Evolutionary conservation across 2,329 filamentous ascomycete species (phyloP), one percentile per base, ranked within the genome.

Genomic region (Penicillium rolfsii): DNA sequence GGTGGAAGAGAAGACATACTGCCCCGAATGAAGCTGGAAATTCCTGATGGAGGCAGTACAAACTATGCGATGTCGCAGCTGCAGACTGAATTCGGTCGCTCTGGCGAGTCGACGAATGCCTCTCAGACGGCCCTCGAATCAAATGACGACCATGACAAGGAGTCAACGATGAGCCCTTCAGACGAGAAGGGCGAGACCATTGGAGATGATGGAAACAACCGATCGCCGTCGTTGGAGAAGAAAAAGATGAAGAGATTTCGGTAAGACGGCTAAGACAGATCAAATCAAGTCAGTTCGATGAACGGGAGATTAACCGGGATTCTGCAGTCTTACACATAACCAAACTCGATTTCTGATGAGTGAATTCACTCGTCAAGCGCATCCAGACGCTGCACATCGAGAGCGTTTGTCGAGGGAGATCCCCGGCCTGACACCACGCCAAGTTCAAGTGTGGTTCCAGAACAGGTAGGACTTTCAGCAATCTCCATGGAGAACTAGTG

Each of bases 401-500:
- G 93, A 97, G 74, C 85, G 92, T 50, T 82, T 98, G 40, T 94
- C 93, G 4, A 84, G 90, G 64, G 92, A 97, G 74, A 97, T 98
- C 49, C 93, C 94, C 35, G 94, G 93, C 0, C 80, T 98, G 52
- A 97, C 91, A 70, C 91, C 93, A 40, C 87, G 93, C 63, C 93
- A 98, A 75, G 94, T 98, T 26, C 93, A 98, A 77, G 93, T 98
- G 53, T 98, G 93, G 94, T 98, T 98, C 78, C 93, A 98, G 78
- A 98, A 98, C 78, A 87, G 93, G 93, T 97, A 84, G 70, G 84
- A 12, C 28, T 72, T 55, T 63, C 33, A 33, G 48, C 33, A 11
- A n/a, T 40, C n/a, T 33, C n/a, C 22, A 16, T 16, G 50, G n/a
- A 24, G 50, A 19, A 19, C 57, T 40, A 38, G 14, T 19, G n/a